phyloP scores from a whole-genome alignment of 2,329 filamentous ascomycete species.

The Xenoacremonium recifei region DNA sequence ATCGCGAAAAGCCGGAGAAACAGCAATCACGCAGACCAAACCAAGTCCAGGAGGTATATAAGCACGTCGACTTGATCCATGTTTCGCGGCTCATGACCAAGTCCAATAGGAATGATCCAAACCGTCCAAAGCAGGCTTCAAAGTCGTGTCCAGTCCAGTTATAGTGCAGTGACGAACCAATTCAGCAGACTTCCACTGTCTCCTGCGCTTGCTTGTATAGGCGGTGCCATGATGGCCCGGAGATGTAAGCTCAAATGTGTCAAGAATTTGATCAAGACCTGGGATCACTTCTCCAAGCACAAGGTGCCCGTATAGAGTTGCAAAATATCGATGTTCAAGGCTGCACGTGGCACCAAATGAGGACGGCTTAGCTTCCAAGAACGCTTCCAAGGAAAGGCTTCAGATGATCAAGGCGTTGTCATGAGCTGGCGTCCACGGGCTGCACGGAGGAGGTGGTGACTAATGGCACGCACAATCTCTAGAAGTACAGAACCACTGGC shows the following conservation, averaged over 20 bases:
- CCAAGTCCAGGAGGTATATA: neutral
- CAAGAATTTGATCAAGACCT: slow-evolving; percentile 17
- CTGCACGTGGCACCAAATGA: slow-evolving; percentile 26
- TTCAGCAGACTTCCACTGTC: slow-evolving; percentile 3
- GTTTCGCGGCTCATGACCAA: slow-evolving; percentile 1
- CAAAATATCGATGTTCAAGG: slow-evolving; percentile 18
- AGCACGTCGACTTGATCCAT: neutral
- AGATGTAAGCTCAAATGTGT: slow-evolving; percentile 10
- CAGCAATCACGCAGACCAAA: neutral
- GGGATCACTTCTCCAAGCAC: slow-evolving; percentile 16
- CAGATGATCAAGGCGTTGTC: slow-evolving; percentile 28
- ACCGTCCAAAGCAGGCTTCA: slow-evolving; percentile 1
- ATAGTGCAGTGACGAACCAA: slow-evolving; percentile 1
- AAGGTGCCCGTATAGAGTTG: slow-evolving; percentile 13
- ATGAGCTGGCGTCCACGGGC: slow-evolving; percentile 12
- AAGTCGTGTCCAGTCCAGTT: slow-evolving; percentile 1
- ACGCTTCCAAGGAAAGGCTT: too few relatives aligned
- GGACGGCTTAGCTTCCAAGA: too few relatives aligned
- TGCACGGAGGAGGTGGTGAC: slow-evolving; percentile 2
- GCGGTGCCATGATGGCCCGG: neutral
- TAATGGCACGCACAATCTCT: neutral
- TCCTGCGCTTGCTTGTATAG: neutral
- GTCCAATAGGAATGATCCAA: neutral
- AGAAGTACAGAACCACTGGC: too few relatives aligned
- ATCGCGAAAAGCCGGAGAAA: slow-evolving; percentile 7